Evolutionary conservation across 257 asterid species (phyloP).

Genomic region (Nemophila menziesii): DNA sequence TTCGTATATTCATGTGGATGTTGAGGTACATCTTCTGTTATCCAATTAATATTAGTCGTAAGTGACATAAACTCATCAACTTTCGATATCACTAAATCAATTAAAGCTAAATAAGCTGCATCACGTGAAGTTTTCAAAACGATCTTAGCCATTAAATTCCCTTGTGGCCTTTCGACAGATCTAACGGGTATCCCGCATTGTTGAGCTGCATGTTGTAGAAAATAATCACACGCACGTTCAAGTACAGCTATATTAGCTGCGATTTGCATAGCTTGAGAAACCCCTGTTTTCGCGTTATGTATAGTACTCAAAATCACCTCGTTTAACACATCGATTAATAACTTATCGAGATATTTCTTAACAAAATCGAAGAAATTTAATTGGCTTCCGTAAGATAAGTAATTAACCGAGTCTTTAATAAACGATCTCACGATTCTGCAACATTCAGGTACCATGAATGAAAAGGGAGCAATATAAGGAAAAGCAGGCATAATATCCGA

Average conservation of each 20-base stretch:
- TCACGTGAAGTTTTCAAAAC: slow-evolving; percentile 82
- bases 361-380: slow-evolving; percentile 78
- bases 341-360: slow-evolving; percentile 62
- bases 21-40: slow-evolving; percentile 49
- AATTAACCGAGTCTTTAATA: slow-evolving; percentile 71
- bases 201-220: slow-evolving; percentile 93
- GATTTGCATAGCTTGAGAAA: slow-evolving; percentile 89
- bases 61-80: slow-evolving; percentile 71
- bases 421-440: slow-evolving; percentile 72
- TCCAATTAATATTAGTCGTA: slow-evolving; percentile 76
- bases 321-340: slow-evolving; percentile 70
- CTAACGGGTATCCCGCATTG: slow-evolving; percentile 86
- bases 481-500: slow-evolving; percentile 94
- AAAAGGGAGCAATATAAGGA: slow-evolving; percentile 86
- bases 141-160: slow-evolving; percentile 67
- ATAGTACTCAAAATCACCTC: slow-evolving; percentile 52
- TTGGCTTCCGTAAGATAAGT: slow-evolving; percentile 69
- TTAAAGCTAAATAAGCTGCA: slow-evolving; percentile 72
- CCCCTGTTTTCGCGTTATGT: slow-evolving; percentile 49
- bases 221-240: slow-evolving; percentile 87
- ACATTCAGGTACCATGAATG: slow-evolving; percentile 81
- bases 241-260: slow-evolving; percentile 84
- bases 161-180: slow-evolving; percentile 68
- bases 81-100: slow-evolving; percentile 53
- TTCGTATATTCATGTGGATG: slow-evolving; percentile 58